Base-by-base conservation (phyloP, 2,329 filamentous ascomycete genomes). In the Trichoderma endophyticum region DNA sequence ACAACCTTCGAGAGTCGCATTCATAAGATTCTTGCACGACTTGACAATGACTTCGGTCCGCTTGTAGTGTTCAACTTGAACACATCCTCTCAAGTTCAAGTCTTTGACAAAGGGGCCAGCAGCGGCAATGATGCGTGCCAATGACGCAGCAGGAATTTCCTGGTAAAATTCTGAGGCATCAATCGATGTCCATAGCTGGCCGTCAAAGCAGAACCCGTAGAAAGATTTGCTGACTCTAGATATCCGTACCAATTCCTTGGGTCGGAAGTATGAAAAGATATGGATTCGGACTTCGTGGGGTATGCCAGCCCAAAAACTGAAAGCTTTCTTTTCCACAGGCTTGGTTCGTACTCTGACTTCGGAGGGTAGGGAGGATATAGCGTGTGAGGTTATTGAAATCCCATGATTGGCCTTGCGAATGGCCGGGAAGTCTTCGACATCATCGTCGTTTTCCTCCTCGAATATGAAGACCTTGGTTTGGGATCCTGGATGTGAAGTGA, bases 81-180 rank as follows among this genome's bases (percentile, higher is more conserved):
- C 88, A 79, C 95, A 99, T 30, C 96, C 96, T 76, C 95, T 86
- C 3, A 99, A 86, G 77, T 98, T 98, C 70, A 99, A 86, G 76
- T 97, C 90, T 76, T 93, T 93, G 69, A 98, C 90, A 77, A 98
- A 99, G 0, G 95, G 93, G 0, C 95, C 96, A 1, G 94, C 94
- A 4, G 90, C 87, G 1, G 90, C 89, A 78, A 98, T 94, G 73
- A 98, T 94, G 77, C 92, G 94, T 71, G 94, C 89, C 62, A 99
- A 83, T 0, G 93, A 93, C 74, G 93, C 90, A 26, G 92, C 93
- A 0, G 95, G 92, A 75, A 98, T 98, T 67, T 94, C 89, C 74
- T 88, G 89, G 79, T 98, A 98, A 81, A 95, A 98, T 64, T 93
- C 90, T 8, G 94, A 91, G 2, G 93, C 90, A 80, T 98, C 94